Conservation (phyloP, 345 rosid genomes). For the Moricandia moricandioides region DNA sequence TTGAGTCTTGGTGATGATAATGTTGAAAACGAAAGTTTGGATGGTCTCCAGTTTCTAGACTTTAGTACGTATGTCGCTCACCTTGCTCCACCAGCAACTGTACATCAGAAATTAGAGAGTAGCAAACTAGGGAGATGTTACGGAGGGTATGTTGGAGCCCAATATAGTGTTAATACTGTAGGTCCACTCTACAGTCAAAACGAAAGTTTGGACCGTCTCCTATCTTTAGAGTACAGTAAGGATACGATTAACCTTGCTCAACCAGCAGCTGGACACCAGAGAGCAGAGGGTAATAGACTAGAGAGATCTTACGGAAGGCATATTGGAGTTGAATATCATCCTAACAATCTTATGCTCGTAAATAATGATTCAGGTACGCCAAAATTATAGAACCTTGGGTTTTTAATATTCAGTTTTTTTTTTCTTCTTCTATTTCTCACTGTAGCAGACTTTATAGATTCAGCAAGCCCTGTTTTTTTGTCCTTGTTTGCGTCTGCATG, state of each 20-base stretch:
- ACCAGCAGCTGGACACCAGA: slow-evolving; percentile 19
- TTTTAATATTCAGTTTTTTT: no score
- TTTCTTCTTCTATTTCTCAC: not conserved
- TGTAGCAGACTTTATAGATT: slow-evolving; percentile 12
- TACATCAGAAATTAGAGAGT: slow-evolving; percentile 23
- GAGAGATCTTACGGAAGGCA: slow-evolving; percentile 30
- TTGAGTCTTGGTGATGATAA: slow-evolving; percentile 77
- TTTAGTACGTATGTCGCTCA: slow-evolving; percentile 30
- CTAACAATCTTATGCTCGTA: slow-evolving; percentile 38
- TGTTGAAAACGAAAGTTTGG: slow-evolving; percentile 39
- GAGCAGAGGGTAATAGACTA: slow-evolving; percentile 24
- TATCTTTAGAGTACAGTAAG: slow-evolving; percentile 30
- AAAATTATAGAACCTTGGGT: not conserved
- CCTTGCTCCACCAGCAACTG: slow-evolving; percentile 33
- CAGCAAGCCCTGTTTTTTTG: not conserved
- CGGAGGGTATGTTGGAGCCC: slow-evolving; percentile 31
- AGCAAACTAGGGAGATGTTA: slow-evolving; percentile 34
- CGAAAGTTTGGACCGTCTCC: slow-evolving; percentile 38
- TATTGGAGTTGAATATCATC: slow-evolving; percentile 25
- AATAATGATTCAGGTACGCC: slow-evolving; percentile 61
- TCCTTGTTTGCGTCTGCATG: not conserved
- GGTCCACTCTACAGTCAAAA: slow-evolving; percentile 39
- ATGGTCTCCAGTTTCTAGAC: slow-evolving; percentile 38
- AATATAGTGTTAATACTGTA: slow-evolving; percentile 15
- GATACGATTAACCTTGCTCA: slow-evolving; percentile 39